Percentiles rank a stretch among this genome's conserved stretches.
These are phyloP conservation scores for Emmonsiellopsis sp. DNA, from an alignment of 2,329 filamentous ascomycete genomes.

Conservation along the genomic window DNA sequence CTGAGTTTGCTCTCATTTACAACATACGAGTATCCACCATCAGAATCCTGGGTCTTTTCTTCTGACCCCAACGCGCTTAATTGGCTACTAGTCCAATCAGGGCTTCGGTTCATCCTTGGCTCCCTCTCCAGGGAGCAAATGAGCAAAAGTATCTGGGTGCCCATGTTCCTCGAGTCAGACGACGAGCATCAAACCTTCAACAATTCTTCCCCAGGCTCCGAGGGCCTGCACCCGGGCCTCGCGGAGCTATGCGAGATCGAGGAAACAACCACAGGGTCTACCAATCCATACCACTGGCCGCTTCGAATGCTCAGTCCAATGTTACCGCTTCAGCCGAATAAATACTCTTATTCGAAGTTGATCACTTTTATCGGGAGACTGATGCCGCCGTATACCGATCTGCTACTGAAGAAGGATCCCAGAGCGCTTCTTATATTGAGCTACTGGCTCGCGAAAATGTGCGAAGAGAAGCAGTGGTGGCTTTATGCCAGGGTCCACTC, in stretches of 20 bases:
- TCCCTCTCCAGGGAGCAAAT: constrained; percentile 17
- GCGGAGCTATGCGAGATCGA: constrained; percentile 27
- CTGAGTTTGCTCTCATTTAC: constrained; percentile 27
- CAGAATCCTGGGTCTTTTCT: constrained; percentile 28
- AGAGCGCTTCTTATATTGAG: constrained; percentile 25
- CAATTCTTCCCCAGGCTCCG: constrained; percentile 19
- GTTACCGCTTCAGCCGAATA: constrained; percentile 18
- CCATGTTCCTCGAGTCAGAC: constrained; percentile 20
- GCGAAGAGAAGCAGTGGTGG: constrained; percentile 22
- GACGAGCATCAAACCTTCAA: constrained; percentile 18
- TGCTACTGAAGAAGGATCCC: constrained; percentile 22
- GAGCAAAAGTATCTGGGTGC: constrained; percentile 26
- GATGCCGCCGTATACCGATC: constrained; percentile 20
- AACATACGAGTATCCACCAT: constrained; percentile 22
- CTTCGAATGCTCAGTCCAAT: constrained; percentile 26
- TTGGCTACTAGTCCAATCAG: constrained; percentile 29
- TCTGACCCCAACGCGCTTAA: constrained; percentile 22
- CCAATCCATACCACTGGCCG: constrained; percentile 29
- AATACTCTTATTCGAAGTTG: constrained; percentile 19
- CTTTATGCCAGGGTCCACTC: constrained; percentile 20
- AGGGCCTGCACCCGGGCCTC: constrained; percentile 22
- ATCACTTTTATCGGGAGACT: constrained; percentile 28
- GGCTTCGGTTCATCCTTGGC: constrained; percentile 24
- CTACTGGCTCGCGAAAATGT: constrained; percentile 27
- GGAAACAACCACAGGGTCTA: constrained; percentile 18